Base-by-base conservation (phyloP, 192 early-diverging fungal species). In the Coemansia sp. region DNA sequence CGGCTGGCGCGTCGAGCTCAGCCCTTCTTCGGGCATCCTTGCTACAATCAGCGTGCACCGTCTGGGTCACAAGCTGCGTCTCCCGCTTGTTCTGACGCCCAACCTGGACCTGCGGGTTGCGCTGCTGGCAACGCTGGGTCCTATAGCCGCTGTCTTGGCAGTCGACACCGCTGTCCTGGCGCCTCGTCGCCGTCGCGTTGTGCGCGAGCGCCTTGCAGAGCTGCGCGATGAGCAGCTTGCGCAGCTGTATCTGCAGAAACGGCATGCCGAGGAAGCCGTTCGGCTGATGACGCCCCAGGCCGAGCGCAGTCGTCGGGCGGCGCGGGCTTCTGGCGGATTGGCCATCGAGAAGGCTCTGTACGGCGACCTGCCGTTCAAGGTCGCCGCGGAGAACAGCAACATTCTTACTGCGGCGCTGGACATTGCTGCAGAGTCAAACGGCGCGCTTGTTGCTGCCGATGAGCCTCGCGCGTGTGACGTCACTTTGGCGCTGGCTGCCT, bases 301-400 rank as follows among this genome's bases (percentile, higher is more conserved):
- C 0, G 75, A 82, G 34, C 92, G 94, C 67, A 72, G 69, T 42
- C 86, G 86, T 14, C 69, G 71, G n/a, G 90, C 89, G 28, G 86
- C 88, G 32, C 73, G 67, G 8, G 87, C 89, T 42, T 64, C 88
- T 48, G 89, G 71, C 58, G 78, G 73, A 9, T 61, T 99, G 57
- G 84, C 96, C 22, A 89, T 99, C 69, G 75, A 95, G 24, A 81
- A 85, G 53, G 97, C 95, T 29, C 64, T 86, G 36, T 99, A 98
- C 64, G 97, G 97, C 58, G 87, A 94, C 69, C 72, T 98, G 29
- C 73, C 78, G 0, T 75, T 81, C 55, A 61, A 30, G 16, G 56
- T 69, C 45, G 66, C 78, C n/a, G 62, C 65, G 20, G 56, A 81
- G 39, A 71, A 81, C 60, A 55, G 65, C n/a, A 75, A 79, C 55